A percentile compares a stretch with the other conserved stretches of the same genome.
These are phyloP conservation scores for Oxyria digyna DNA, from an alignment of 148 eudicot species.

Conservation along the genomic window DNA sequence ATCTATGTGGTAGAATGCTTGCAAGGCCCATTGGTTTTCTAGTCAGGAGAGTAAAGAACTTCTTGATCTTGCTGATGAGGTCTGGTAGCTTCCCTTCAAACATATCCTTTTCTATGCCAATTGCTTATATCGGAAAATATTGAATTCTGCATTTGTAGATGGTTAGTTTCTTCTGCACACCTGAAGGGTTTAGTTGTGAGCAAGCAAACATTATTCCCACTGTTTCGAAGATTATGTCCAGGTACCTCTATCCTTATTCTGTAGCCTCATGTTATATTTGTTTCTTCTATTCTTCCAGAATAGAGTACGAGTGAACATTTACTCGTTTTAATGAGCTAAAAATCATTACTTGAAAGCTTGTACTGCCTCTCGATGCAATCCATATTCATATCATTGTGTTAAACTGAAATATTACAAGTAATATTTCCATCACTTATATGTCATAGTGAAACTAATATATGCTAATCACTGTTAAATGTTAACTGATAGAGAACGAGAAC, in stretches of 20 bases:
- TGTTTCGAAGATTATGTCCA: conserved; percentile 44
- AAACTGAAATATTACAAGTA: neutral
- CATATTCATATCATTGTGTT: neutral
- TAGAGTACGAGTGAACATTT: neutral
- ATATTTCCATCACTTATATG: neutral
- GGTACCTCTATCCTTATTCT: conserved; percentile 26
- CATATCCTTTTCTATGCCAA: neutral
- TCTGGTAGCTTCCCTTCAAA: conserved; percentile 9
- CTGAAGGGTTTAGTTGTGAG: conserved; percentile 25
- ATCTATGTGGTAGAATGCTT: conserved; percentile 50
- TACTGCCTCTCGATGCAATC: neutral
- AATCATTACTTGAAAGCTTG: neutral
- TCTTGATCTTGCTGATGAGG: conserved; percentile 57
- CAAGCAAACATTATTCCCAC: conserved; percentile 23
- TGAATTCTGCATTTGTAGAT: conserved; percentile 22
- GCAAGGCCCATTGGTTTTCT: conserved; percentile 66
- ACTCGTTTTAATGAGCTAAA: neutral
- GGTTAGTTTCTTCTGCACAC: conserved; percentile 30
- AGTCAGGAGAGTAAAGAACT: conserved; percentile 48
- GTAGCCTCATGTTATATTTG: neutral
- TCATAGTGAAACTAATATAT: neutral
- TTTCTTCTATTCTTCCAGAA: neutral
- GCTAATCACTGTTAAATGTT: neutral
- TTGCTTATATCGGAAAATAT: neutral
- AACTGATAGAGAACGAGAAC: too few relatives aligned